Evolutionary conservation across 1,284 basidiomycete genomes (phyloP).

Genomic region (Volvariella surrecta): DNA sequence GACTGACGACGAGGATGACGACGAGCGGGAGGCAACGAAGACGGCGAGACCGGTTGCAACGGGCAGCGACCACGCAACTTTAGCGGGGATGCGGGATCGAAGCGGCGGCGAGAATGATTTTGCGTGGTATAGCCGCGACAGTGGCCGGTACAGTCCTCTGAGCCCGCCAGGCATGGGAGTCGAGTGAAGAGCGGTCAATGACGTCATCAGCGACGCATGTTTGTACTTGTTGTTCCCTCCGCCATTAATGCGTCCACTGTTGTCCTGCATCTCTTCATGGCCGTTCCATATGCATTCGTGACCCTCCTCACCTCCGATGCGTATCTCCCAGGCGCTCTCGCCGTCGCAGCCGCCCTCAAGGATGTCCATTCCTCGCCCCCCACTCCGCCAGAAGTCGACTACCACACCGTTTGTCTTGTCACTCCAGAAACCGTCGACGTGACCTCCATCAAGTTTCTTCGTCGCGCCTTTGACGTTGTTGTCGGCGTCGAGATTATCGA

Average conservation of each 20-base stretch:
- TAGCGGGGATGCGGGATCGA: slow-evolving; percentile 17
- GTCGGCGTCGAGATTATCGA: slow-evolving; percentile 87
- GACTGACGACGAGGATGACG: slow-evolving; percentile 29
- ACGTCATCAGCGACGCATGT: no score
- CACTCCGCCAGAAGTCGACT: slow-evolving; percentile 51
- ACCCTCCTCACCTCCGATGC: slow-evolving; percentile 86
- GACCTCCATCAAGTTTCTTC: slow-evolving; percentile 73
- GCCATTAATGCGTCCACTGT: no score
- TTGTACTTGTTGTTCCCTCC: no score
- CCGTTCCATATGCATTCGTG: slow-evolving; percentile 70
- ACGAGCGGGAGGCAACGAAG: slow-evolving; percentile 32
- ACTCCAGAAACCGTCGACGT: slow-evolving; percentile 91
- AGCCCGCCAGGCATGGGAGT: no score
- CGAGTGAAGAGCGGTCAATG: no score
- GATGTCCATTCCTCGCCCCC: slow-evolving; percentile 63
- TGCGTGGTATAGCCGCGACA: no score
- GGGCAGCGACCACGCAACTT: slow-evolving; percentile 45
- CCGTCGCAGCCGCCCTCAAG: slow-evolving; percentile 75
- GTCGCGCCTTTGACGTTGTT: slow-evolving; percentile 78
- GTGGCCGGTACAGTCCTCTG: no score
- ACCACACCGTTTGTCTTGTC: slow-evolving; percentile 87
- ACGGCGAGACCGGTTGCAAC: slow-evolving; percentile 48
- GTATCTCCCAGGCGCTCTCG: slow-evolving; percentile 90
- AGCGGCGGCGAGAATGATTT: slow-evolving; percentile 4
- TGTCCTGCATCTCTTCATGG: slow-evolving; percentile 50